Percentiles rank a stretch among this genome's conserved stretches.
Evolutionary conservation across 106 monocot genomes (phyloP).

Genomic region (Posidonia australis): DNA sequence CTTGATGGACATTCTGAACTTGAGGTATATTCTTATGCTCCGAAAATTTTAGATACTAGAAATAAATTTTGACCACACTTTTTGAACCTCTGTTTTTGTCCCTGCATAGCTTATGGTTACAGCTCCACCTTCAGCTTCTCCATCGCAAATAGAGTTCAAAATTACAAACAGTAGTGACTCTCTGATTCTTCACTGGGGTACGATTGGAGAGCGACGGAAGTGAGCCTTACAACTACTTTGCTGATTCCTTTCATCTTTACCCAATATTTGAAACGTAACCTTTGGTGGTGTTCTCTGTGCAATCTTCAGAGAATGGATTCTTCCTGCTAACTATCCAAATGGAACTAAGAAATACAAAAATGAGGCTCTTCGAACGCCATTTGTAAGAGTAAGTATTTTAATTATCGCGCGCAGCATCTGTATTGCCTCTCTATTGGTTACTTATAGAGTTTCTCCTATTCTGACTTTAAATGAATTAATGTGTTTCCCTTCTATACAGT

Average conservation of each 20-base stretch:
- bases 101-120: slow-evolving; percentile 29
- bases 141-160: slow-evolving; percentile 35
- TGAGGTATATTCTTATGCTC: slow-evolving; percentile 30
- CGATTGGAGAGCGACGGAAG: slow-evolving; percentile 36
- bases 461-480: too few relatives aligned
- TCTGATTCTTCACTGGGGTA: slow-evolving; percentile 89
- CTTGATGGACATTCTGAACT: slow-evolving; percentile 64
- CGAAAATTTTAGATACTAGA: too few relatives aligned
- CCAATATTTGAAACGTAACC: neutral
- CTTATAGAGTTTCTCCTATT: too few relatives aligned
- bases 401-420: neutral
- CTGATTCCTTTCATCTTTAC: neutral
- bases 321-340: slow-evolving; percentile 55
- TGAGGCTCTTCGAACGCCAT: slow-evolving; percentile 73
- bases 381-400: slow-evolving; percentile 39
- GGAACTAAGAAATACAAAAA: slow-evolving; percentile 81
- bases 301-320: slow-evolving; percentile 51
- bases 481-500: slow-evolving; percentile 20
- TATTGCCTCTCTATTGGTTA: neutral
- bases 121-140: slow-evolving; percentile 17
- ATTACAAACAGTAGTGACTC: slow-evolving; percentile 38
- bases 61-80: neutral
- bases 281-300: neutral
- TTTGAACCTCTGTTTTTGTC: slow-evolving; percentile 1
- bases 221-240: slow-evolving; percentile 18